Evolutionary conservation across 805 yeast genomes (phyloP), one percentile per base, ranked within the genome.

Genomic region (Ogataea nitratoaversa): DNA sequence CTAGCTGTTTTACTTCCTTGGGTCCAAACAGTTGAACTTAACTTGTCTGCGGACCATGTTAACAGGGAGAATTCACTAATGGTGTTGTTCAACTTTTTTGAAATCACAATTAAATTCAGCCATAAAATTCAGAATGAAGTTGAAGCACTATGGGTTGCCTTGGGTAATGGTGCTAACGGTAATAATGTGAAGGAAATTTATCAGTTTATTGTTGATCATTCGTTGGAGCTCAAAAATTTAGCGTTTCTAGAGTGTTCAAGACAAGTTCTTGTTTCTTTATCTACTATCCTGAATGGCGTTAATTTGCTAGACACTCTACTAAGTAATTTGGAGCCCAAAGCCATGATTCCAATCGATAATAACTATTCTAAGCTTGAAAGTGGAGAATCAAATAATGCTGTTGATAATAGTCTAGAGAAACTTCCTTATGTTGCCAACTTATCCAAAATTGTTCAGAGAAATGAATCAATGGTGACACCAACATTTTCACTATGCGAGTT

Each of bases 91-190:
- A 89, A 90, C 47, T 63, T 91, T 40, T 78, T 90, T 58, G 97
- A 87, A 50, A 82, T 93, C 30, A 88, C 97, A 0, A 78, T 88
- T 28, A 78, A 78, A 43, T 85, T 82, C 50, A 78, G 90, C 37
- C 81, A 82, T 34, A 68, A 71, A 12, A 78, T 87, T 49, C 86
- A 87, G 32, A 84, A 83, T 52, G 98, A 89, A 52, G 87, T 93
- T 9, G 97, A 90, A 59, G 95, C 95, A 0, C 62, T 93, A 18
- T 93, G 99, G 99, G 88, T 86, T 5, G 91, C 97, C 0, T 67
- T 93, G n/a, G 96, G 95, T 1, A 78, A 75, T 36, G 86, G 84
- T 5, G 72, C 75, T n/a, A 72, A 76, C 22, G 72, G 76, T 23
- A 71, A 67, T n/a, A 89, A 91, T 52, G 81, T 82, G 17, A 79